Evolutionary conservation across 768 basidiomycete species (phyloP).

Genomic region (Hypholoma sublateritium): DNA sequence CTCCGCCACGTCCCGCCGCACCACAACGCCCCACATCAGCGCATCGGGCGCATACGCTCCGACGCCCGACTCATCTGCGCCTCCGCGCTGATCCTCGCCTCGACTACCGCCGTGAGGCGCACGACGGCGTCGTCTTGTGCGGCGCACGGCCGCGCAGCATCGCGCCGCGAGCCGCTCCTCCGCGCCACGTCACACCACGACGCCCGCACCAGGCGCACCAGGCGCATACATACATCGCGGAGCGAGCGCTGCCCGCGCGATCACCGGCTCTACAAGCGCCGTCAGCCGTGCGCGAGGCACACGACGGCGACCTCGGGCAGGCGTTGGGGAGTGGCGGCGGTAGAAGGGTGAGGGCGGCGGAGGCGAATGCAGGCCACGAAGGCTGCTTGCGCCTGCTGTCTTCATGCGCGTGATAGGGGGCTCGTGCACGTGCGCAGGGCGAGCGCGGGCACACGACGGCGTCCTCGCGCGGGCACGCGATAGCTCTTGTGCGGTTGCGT

Average conservation of each 20-base stretch:
- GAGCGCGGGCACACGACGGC: no score
- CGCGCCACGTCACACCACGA: constrained; percentile 73
- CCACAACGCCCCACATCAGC: no score
- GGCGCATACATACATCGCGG: constrained; percentile 67
- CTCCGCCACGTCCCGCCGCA: no score
- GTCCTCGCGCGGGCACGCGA: no score
- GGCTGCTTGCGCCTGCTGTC: constrained; percentile 83
- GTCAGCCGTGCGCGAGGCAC: constrained; percentile 79
- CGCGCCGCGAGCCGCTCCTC: constrained; percentile 70
- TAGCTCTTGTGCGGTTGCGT: no score
- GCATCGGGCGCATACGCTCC: no score
- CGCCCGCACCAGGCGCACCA: constrained; percentile 78
- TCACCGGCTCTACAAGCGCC: constrained; percentile 66
- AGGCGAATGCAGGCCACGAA: constrained; percentile 65
- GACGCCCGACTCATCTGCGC: no score
- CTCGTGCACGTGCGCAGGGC: constrained; percentile 62
- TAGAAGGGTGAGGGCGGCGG: constrained; percentile 59
- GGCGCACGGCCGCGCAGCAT: no score
- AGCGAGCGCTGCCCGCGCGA: constrained; percentile 56
- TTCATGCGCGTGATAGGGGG: constrained; percentile 65
- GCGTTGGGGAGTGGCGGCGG: constrained; percentile 60
- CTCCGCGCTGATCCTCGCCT: no score
- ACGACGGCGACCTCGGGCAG: constrained; percentile 72
- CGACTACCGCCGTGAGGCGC: no score
- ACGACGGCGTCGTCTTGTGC: no score